Evolutionary conservation across 2,329 filamentous ascomycete genomes (phyloP), one percentile per base, ranked within the genome.

Genomic region (Stylonectria norvegica): DNA sequence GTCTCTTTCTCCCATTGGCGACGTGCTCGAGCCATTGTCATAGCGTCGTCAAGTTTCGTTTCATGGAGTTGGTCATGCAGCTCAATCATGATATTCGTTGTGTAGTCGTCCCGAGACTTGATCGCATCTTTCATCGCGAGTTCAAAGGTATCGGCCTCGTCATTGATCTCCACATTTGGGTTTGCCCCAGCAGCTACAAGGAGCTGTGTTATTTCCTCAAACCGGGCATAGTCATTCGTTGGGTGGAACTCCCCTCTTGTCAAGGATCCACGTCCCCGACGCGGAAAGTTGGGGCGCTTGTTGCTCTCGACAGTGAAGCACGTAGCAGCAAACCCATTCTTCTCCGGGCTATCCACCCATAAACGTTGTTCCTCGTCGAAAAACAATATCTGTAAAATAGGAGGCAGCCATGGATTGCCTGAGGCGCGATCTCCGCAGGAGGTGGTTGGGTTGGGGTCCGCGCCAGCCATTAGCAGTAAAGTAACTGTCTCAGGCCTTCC

Each of bases 321-420:
- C 15, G 35, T 34, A 14, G 49, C 30, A 8, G 30, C 25, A 7
- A 20, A 11, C 10, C 14, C 20, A 6, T 11, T 8, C 11, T 8
- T 12, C 5, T 18, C 5, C 2, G 11, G 17, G 3, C 5, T 14
- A n/a, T 12, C 8, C 11, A 10, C 20, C 50, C 50, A 53, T 4
- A 53, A 39, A 7, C 6, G 16, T 14, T 44, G 28, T 20, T 53
- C 50, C n/a, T 23, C 10, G 14, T 38, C 19, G 20, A 45, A 45
- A 15, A 50, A 49, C 4, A 34, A 34, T 16, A 47, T 53, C 20
- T 53, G 50, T 5, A 53, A 29, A 10, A 53, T 35, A 32, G 50
- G 50, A 17, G 50, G 48, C 10, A 45, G 36, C 50, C 45, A 48
- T 30, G 9, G 41, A 36, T n/a, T 48, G 43, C n/a, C 5, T 5